Evolutionary conservation across 176 grass and related monocot genomes (phyloP), one percentile per base, ranked within the genome.

Genomic region (Olyra latifolia): DNA sequence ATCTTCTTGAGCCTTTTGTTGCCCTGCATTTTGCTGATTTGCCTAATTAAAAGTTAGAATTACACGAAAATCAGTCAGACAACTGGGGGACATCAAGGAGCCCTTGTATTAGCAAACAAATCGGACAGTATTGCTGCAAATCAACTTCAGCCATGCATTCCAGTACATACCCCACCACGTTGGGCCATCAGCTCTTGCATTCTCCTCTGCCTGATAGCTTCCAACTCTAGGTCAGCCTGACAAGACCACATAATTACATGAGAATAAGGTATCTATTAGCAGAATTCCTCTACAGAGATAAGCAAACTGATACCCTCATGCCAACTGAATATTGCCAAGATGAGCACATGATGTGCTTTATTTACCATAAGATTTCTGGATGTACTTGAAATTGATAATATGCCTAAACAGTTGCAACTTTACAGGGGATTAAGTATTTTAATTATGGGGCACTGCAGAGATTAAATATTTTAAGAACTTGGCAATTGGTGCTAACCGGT

Each of bases 131-230:
- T 15, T 19, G 4, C 19, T 16, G 10, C 20, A 62, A 14, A 7
- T 72, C 25, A 79, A 63, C 25, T 57, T 78, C 75, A 67, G 19
- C 44, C 59, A 67, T 72, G 68, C 20, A 74, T 25, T 11, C 75
- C 42, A 27, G 79, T 67, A 80, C 73, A 23, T 88, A 92, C 93
- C 57, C 79, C 76, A 69, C 93, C 93, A 81, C 77, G 93, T 22
- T 92, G 85, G 39, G 82, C 87, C 93, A 96, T 92, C 75, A 96
- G 66, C 66, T 96, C 93, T 73, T 96, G 90, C 93, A 96, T 96
- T 77, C 93, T 94, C 74, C 86, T 91, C 90, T 94, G 84, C 80
- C 87, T 85, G 66, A 91, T 94, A 48, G 86, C 89, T 85, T 91
- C 80, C 44, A 94, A 74, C 83, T 94, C 92, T 41, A 87, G 92